Evolutionary conservation across 2,329 filamentous ascomycete species (phyloP).

Genomic region (Cladorrhinum sp.): DNA sequence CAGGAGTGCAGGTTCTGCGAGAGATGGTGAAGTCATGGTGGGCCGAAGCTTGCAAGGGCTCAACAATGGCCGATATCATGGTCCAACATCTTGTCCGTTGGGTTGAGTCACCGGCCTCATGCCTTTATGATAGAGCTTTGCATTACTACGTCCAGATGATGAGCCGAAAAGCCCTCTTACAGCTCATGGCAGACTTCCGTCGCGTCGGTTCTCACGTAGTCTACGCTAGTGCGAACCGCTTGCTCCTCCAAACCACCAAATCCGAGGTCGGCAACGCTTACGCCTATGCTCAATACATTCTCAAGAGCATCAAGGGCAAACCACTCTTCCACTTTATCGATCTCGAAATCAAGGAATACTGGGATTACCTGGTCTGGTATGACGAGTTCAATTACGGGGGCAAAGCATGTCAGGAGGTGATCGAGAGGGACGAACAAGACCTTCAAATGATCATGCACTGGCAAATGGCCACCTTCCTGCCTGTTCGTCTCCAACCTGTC

Average conservation of each 20-base stretch:
- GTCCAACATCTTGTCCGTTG: constrained; percentile 96
- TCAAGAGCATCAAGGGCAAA: constrained; percentile 95
- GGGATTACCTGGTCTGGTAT: constrained; percentile 99
- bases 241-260: constrained; percentile 94
- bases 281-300: constrained; percentile 94
- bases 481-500: constrained; percentile 70
- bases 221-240: constrained; percentile 85
- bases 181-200: constrained; percentile 94
- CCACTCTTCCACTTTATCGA: constrained; percentile 97
- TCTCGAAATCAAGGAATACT: constrained; percentile 96
- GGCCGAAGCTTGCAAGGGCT: constrained; percentile 86
- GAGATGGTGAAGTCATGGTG: constrained; percentile 99
- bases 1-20: constrained; percentile 82
- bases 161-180: constrained; percentile 94
- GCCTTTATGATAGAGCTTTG: constrained; percentile 89
- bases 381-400: constrained; percentile 99
- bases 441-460: constrained; percentile 96
- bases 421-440: constrained; percentile 68
- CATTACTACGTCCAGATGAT: constrained; percentile 99
- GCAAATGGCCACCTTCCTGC: constrained; percentile 91
- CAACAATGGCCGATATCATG: constrained; percentile 94
- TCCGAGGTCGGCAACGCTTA: constrained; percentile 94
- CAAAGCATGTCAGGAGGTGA: constrained; percentile 80
- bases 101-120: constrained; percentile 91
- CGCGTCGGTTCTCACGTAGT: constrained; percentile 92